These are phyloP conservation scores for Capronia epimyces DNA, from an alignment of 2,329 filamentous ascomycete species.

Conservation along the genomic window DNA sequence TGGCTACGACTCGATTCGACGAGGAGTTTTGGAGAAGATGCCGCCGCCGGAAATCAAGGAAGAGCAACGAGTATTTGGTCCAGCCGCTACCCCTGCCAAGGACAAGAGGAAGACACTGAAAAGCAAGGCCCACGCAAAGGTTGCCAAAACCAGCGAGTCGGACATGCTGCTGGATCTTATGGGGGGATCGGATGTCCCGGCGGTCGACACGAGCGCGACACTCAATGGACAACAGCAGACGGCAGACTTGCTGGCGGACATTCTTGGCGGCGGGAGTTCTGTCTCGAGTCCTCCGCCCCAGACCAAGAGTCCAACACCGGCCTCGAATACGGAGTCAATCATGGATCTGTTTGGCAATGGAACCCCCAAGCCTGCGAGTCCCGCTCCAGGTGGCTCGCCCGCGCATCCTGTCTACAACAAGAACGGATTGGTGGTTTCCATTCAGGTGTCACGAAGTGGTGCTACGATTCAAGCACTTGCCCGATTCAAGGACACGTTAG, in stretches of 20 bases:
- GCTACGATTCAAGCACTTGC: slow-evolving; percentile 67
- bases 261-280: slow-evolving; percentile 68
- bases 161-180: slow-evolving; percentile 90
- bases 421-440: slow-evolving; percentile 73
- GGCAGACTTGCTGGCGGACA: slow-evolving; percentile 83
- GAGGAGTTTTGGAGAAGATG: slow-evolving; percentile 95
- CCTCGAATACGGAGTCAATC: slow-evolving; percentile 64
- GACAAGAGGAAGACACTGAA: slow-evolving; percentile 60
- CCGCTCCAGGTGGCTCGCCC: slow-evolving; percentile 39
- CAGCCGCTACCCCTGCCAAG: slow-evolving; percentile 56
- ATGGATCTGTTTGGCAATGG: slow-evolving; percentile 75
- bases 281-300: slow-evolving; percentile 51
- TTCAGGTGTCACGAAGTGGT: slow-evolving; percentile 77
- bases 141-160: slow-evolving; percentile 74
- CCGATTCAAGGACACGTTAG: slow-evolving; percentile 72
- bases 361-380: slow-evolving; percentile 40
- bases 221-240: slow-evolving; percentile 62
- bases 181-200: slow-evolving; percentile 67
- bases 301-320: slow-evolving; percentile 49
- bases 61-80: slow-evolving; percentile 82
- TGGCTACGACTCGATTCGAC: slow-evolving; percentile 75
- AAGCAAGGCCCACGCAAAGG: slow-evolving; percentile 66
- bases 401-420: slow-evolving; percentile 75
- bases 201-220: slow-evolving; percentile 50
- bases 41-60: slow-evolving; percentile 94